Conservation (phyloP, 108 stramenopile species). For the Nitzschia palea region DNA sequence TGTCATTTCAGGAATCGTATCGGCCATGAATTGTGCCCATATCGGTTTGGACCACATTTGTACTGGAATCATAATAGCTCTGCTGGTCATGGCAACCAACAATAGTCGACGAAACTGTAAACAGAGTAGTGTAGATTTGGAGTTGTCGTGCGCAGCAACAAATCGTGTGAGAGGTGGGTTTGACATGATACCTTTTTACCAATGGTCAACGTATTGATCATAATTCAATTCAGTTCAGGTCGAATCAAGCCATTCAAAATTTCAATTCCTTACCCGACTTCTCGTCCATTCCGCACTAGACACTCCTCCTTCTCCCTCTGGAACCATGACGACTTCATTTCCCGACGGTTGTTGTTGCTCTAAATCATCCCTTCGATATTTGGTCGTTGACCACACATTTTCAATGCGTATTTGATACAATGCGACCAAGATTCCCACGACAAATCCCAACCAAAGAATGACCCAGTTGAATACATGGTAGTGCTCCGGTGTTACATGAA, state of each 20-base stretch:
- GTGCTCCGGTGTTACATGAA: conserved; percentile 46
- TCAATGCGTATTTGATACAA: conserved; percentile 30
- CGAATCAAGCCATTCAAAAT: neutral
- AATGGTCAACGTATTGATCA: too few relatives aligned
- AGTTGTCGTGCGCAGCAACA: neutral
- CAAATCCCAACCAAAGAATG: conserved; percentile 35
- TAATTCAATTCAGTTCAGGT: too few relatives aligned
- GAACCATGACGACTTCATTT: neutral
- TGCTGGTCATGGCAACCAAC: conserved; percentile 32
- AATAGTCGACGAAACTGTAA: conserved; percentile 46
- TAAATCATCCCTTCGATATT: neutral
- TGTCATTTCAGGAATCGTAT: conserved; percentile 56
- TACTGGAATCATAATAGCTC: conserved; percentile 44
- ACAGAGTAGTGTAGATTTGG: neutral
- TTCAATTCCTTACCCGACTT: conserved; percentile 15
- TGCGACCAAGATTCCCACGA: conserved; percentile 18
- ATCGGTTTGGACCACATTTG: conserved; percentile 40
- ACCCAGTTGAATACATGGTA: conserved; percentile 37
- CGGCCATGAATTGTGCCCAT: conserved; percentile 44
- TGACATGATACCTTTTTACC: too few relatives aligned
- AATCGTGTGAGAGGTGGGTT: neutral
- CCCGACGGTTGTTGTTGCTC: neutral
- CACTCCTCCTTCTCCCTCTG: conserved; percentile 7
- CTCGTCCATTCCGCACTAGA: conserved; percentile 14
- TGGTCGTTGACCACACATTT: conserved; percentile 9